phyloP scores from a whole-genome alignment of 495 filamentous ascomycete species.

The Achaetomiella virescens region DNA sequence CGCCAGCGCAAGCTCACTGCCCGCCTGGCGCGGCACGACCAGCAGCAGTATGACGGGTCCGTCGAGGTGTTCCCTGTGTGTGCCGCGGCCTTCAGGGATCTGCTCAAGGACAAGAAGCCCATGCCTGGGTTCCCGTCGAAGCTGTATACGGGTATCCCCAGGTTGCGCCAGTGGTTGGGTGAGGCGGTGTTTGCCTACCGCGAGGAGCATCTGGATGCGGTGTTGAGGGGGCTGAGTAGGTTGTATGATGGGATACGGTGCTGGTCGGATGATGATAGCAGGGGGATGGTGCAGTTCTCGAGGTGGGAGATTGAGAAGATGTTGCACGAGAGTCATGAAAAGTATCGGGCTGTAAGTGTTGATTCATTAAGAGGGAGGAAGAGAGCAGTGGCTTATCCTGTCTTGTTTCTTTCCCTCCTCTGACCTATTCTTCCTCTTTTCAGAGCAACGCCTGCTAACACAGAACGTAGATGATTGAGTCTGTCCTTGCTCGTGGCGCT shows the following conservation, averaged over 20 bases:
- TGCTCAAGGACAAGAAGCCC: neutral
- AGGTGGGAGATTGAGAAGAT: neutral
- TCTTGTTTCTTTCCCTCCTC: no score
- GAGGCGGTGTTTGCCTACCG: slow-evolving; percentile 10
- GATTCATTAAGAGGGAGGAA: neutral
- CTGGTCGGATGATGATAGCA: slow-evolving; percentile 17
- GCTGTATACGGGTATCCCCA: slow-evolving; percentile 19
- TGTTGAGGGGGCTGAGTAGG: slow-evolving; percentile 13
- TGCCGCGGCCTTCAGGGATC: slow-evolving; percentile 15
- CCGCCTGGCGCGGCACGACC: neutral
- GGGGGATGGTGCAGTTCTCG: neutral
- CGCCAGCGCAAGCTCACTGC: slow-evolving; percentile 3
- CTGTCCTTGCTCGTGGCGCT: neutral
- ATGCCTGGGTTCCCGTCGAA: slow-evolving; percentile 16
- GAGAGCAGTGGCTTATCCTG: no score
- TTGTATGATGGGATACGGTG: slow-evolving; percentile 9
- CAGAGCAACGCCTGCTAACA: neutral
- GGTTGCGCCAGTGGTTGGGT: slow-evolving; percentile 19
- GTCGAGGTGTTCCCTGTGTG: slow-evolving; percentile 15
- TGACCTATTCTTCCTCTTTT: neutral
- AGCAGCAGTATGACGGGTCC: neutral
- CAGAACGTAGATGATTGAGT: neutral
- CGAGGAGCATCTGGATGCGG: slow-evolving; percentile 13
- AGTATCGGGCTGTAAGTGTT: neutral
- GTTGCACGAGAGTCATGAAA: neutral